Percentiles rank a stretch among this genome's conserved stretches.
These are phyloP conservation scores for Salix brachista DNA, from an alignment of 345 rosid genomes.

Conservation along the genomic window DNA sequence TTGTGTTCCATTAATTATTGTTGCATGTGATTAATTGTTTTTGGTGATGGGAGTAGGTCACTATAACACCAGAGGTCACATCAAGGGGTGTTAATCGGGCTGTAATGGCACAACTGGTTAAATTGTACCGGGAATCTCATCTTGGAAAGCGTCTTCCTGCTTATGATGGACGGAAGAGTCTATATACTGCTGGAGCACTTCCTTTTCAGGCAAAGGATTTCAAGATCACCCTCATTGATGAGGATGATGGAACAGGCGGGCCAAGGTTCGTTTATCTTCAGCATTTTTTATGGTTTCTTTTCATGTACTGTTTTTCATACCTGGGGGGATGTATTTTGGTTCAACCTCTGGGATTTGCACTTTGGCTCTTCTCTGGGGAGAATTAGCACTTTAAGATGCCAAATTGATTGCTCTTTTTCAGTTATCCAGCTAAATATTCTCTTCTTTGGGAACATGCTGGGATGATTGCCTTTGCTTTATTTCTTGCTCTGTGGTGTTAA, in stretches of 20 bases:
- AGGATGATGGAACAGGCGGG: constrained; percentile 76
- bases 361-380: neutral
- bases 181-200: constrained; percentile 88
- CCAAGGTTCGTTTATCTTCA: constrained; percentile 43
- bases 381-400: neutral
- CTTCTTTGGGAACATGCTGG: neutral
- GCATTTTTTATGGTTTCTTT: neutral
- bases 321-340: neutral
- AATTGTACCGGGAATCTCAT: constrained; percentile 57
- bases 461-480: neutral
- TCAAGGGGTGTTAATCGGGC: constrained; percentile 86
- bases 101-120: constrained; percentile 69
- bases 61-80: constrained; percentile 72
- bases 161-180: constrained; percentile 89
- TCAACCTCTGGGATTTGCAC: neutral
- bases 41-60: constrained; percentile 42
- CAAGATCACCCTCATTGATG: constrained; percentile 62
- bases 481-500: neutral
- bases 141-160: constrained; percentile 94
- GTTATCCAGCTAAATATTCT: neutral
- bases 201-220: constrained; percentile 79
- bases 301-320: neutral
- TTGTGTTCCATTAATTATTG: neutral
- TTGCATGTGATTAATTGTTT: neutral
- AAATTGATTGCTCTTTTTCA: neutral